phyloP scores from a whole-genome alignment of 2,329 filamentous ascomycete genomes.

The Fonsecaea erecta region DNA sequence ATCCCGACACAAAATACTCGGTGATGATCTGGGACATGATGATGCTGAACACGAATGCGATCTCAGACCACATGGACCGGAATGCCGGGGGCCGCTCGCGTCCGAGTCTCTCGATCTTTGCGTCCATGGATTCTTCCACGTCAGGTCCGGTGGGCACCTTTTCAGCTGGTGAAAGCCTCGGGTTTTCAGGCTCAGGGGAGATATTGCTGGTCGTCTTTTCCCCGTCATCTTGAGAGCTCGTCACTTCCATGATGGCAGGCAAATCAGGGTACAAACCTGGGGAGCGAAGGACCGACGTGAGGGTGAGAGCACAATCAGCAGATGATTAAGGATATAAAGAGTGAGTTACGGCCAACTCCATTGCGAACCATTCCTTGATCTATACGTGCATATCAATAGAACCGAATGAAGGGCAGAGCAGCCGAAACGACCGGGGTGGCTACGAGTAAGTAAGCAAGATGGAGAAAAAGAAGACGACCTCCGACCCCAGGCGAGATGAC shows the following conservation, averaged over 20 bases:
- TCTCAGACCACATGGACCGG: slow-evolving; percentile 58
- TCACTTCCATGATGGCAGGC: background rate
- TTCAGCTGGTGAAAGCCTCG: background rate
- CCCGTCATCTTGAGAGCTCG: background rate
- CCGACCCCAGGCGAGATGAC: background rate
- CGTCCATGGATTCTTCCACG: slow-evolving; percentile 35
- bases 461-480: background rate
- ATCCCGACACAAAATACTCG: slow-evolving; percentile 79
- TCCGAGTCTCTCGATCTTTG: slow-evolving; percentile 63
- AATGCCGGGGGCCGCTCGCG: slow-evolving; percentile 65
- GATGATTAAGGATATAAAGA: background rate
- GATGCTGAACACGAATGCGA: slow-evolving; percentile 66
- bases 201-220: background rate
- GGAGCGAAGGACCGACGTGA: background rate
- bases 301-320: background rate
- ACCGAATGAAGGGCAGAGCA: background rate
- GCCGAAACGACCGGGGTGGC: background rate
- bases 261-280: background rate
- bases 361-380: background rate
- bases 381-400: slow-evolving; percentile 4
- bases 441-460: background rate
- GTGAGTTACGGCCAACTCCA: background rate
- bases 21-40: slow-evolving; percentile 67
- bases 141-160: slow-evolving; percentile 22
- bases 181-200: background rate